Evolutionary conservation across 1,139 yeast genomes (phyloP), one percentile per base, ranked within the genome.

Genomic region (Chernovozyma aurita): DNA sequence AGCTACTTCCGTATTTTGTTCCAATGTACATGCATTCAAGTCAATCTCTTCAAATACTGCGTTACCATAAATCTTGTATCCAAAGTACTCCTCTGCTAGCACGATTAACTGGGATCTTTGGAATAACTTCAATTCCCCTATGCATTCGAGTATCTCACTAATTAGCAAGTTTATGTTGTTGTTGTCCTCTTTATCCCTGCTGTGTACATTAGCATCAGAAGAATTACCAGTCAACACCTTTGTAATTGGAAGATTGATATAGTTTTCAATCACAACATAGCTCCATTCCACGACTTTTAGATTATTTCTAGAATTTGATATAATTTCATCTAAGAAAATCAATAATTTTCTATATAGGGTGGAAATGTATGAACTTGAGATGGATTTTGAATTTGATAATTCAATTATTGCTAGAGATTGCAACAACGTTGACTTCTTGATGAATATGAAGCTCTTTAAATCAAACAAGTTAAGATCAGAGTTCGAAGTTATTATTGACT

Each of bases 121-220:
- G 22, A 65, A 45, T 15, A 75, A 47, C 24, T 62, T 55, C 13
- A 76, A 43, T 32, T 75, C 78, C 0, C 77, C 83, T 34, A 68
- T 53, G 31, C 57, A 59, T 40, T 73, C 80, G 28, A 57, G 48
- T 1, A 72, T 52, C 32, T 61, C 69, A 15, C 25, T n/a, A 11
- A 26, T 55, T 50, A 33, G 57, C 43, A 33, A 53, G 51, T 40
- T 45, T 33, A 12, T 31, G 37, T 15, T 44, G 41, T 3, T 44
- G 41, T 20, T 43, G 42, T 28, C 13, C 13, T 13, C 27, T 24
- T 13, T 24, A 13, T 24, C 15, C 14, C 12, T 24, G 27, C 13
- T n/a, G 50, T 49, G 14, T 8, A 13, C 9, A 8, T 22, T 22
- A n/a, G 25, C 25, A n/a, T n/a, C n/a, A 11, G n/a, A 22, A 22